A percentile compares a stretch with the other conserved stretches of the same genome.
Conservation (phyloP, 2,329 filamentous ascomycete genomes). For the Aspergillus glaucus region DNA sequence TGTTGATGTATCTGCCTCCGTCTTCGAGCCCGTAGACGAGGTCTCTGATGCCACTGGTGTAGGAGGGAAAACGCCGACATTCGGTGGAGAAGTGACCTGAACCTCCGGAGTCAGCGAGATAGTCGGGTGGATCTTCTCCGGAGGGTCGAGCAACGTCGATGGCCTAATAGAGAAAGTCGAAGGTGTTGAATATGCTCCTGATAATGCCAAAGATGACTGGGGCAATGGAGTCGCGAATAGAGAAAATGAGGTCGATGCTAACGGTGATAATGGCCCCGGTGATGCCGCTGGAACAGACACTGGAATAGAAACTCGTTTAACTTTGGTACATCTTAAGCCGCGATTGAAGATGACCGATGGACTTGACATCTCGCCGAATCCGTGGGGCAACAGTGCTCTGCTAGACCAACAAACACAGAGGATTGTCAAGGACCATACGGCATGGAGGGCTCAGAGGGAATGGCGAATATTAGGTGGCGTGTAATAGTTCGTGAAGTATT, state of each 20-base stretch:
- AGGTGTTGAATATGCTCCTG: background rate
- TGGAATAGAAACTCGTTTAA: constrained; percentile 9
- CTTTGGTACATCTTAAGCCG: constrained; percentile 20
- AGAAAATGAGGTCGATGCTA: background rate
- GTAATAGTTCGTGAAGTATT: background rate
- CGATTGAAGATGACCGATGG: constrained; percentile 17
- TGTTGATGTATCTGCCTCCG: background rate
- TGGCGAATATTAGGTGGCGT: background rate
- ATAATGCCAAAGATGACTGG: background rate
- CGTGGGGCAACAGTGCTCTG: constrained; percentile 7
- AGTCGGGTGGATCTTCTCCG: background rate
- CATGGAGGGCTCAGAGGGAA: background rate
- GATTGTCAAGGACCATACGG: constrained; percentile 5
- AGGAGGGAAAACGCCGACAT: background rate
- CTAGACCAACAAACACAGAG: constrained; percentile 1
- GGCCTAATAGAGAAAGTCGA: background rate
- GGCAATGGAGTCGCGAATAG: background rate
- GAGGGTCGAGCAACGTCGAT: background rate
- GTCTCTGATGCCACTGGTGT: background rate
- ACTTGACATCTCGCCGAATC: constrained; percentile 20
- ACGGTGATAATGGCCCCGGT: background rate
- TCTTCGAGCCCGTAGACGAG: background rate
- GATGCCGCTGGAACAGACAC: background rate
- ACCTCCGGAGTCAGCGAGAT: background rate
- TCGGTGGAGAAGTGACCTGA: background rate